phyloP scores from a whole-genome alignment of 2,329 filamentous ascomycete species.

The Colletotrichum chrysophilum region DNA sequence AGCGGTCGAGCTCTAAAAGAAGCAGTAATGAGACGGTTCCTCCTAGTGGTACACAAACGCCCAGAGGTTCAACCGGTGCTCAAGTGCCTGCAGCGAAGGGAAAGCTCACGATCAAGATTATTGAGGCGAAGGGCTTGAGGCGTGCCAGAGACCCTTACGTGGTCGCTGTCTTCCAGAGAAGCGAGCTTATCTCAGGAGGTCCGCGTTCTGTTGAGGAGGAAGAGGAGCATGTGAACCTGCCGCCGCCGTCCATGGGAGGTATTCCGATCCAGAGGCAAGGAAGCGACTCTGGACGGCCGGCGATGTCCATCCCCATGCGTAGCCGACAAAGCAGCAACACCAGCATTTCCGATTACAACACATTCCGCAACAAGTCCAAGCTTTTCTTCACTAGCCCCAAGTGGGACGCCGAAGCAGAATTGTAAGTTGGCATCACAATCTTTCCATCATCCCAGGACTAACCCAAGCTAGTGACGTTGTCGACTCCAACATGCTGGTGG shows the following conservation, averaged over 20 bases:
- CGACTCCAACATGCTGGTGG: constrained; percentile 86
- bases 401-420: constrained; percentile 94
- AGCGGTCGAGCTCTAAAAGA: constrained; percentile 37
- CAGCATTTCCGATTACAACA: constrained; percentile 72
- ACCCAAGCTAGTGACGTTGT: constrained; percentile 79
- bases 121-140: constrained; percentile 81
- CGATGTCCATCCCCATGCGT: constrained; percentile 96
- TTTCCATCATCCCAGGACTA: neutral
- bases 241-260: constrained; percentile 55
- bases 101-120: constrained; percentile 87
- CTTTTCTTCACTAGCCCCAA: constrained; percentile 79
- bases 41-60: constrained; percentile 60
- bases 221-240: constrained; percentile 58
- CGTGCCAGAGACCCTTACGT: constrained; percentile 91
- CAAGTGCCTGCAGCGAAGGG: constrained; percentile 79
- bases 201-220: constrained; percentile 69
- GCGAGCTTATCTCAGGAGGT: constrained; percentile 92
- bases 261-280: constrained; percentile 72
- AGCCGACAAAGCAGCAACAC: constrained; percentile 97
- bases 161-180: constrained; percentile 95
- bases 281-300: constrained; percentile 79
- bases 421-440: constrained; percentile 65
- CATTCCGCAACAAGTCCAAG: constrained; percentile 64
- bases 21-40: constrained; percentile 46
- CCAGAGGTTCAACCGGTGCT: constrained; percentile 54